Base-by-base conservation (phyloP, 768 basidiomycete species). In the Naganishia onofrii region DNA sequence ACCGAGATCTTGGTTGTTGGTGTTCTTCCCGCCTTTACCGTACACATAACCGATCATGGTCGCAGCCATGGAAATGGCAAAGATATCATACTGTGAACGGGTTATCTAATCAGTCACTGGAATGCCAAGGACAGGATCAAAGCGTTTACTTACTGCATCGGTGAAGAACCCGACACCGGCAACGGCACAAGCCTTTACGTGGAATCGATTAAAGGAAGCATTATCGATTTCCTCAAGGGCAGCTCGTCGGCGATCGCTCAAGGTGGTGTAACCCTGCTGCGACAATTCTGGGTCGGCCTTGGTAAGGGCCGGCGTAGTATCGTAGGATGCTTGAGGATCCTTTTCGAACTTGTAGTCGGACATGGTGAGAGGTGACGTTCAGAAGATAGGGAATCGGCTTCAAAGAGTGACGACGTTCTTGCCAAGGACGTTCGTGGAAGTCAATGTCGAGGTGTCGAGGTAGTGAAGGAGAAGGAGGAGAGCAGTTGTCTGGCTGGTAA, bases 211-310 rank as follows among this genome's bases (percentile, higher is more conserved):
- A 82, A 94, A 94, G 53, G 84, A 83, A 52, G 93, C 93, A 71
- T 90, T 88, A 81, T 95, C 93, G 71, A 95, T 86, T 79, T 94
- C 91, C 15, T 88, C 85, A 51, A 96, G 85, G 36, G 93, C 92
- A 42, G 87, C 87, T 21, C 90, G 86, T 72, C 93, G 87, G 60
- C 88, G 86, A 78, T 89, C 87, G 36, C 55, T 68, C 34, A 57
- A 42, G 28, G 67, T 32, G 23, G n/a, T 63, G 60, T 63, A 63
- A 8, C 23, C 60, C 26, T 44, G 23, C 17, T 63, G 60, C 1
- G 60, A 26, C 7, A 42, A 63, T 2, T 3, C 26, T 1, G 17
- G 60, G 7, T 46, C 60, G 7, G 10, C 60, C 42, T 44, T 63
- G 1, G 8, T 13, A 21, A 63, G 38, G 3, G 42, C 60, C 29